Percentiles rank a stretch among this genome's conserved stretches.
phyloP scores from a whole-genome alignment of 495 filamentous ascomycete genomes.

The Trichoderma asperelloides region DNA sequence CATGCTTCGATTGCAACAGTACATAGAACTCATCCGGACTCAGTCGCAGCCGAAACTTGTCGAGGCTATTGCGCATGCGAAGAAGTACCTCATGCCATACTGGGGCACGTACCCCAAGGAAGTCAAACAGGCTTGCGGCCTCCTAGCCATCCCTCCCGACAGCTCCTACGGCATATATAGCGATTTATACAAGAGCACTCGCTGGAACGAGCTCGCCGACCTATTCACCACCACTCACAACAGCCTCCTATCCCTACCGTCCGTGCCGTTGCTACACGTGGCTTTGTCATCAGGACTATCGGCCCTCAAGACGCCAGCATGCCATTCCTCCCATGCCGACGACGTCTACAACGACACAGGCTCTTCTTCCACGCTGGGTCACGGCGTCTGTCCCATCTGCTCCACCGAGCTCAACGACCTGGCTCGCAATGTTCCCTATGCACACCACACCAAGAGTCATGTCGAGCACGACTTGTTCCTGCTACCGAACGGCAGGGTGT shows the following conservation, averaged over 20 bases:
- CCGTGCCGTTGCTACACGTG: slow-evolving; percentile 78
- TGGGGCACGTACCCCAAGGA: slow-evolving; percentile 57
- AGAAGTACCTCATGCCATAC: slow-evolving; percentile 65
- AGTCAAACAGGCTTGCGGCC: slow-evolving; percentile 63
- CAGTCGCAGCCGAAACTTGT: slow-evolving; percentile 48
- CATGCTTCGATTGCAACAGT: slow-evolving; percentile 90
- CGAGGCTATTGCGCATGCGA: slow-evolving; percentile 74
- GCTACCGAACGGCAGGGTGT: slow-evolving; percentile 78
- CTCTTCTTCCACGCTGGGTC: slow-evolving; percentile 29
- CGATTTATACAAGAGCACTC: slow-evolving; percentile 57
- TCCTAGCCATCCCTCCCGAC: slow-evolving; percentile 63
- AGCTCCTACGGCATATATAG: slow-evolving; percentile 39
- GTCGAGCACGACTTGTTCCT: slow-evolving; percentile 81
- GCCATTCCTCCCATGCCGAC: slow-evolving; percentile 54
- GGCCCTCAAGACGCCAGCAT: slow-evolving; percentile 90
- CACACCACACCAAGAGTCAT: slow-evolving; percentile 86
- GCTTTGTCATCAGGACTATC: slow-evolving; percentile 87
- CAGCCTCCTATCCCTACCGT: slow-evolving; percentile 73
- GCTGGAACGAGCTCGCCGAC: slow-evolving; percentile 71
- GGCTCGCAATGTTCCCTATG: slow-evolving; percentile 81
- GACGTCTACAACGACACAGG: slow-evolving; percentile 30
- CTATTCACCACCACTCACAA: slow-evolving; percentile 82
- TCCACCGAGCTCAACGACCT: slow-evolving; percentile 88
- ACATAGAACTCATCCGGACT: slow-evolving; percentile 76
- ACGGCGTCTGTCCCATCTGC: slow-evolving; percentile 81